phyloP scores from a whole-genome alignment of 352 stramenopile genomes.

The Pythium chondricola region DNA sequence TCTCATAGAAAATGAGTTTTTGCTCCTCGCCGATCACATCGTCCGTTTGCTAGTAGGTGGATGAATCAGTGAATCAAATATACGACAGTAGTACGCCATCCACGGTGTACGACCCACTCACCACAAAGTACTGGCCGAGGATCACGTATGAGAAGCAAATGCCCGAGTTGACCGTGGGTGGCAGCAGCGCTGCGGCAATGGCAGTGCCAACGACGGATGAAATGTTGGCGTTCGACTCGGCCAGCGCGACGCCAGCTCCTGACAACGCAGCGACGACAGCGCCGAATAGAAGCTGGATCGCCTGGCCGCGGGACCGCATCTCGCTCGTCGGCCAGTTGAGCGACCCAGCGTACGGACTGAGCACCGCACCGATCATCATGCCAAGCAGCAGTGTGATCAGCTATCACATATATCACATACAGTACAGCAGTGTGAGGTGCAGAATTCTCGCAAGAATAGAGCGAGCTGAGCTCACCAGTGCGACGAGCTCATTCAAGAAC shows the following conservation, averaged over 20 bases:
- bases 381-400: conserved; percentile 71
- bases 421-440: not conserved
- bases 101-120: conserved; percentile 14
- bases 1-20: conserved; percentile 84
- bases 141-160: conserved; percentile 86
- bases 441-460: not conserved
- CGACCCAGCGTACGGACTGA: conserved; percentile 71
- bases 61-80: not conserved
- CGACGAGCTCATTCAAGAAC: conserved; percentile 77
- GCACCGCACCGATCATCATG: conserved; percentile 71
- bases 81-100: no score
- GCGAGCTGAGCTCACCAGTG: conserved; percentile 31
- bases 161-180: conserved; percentile 80
- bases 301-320: conserved; percentile 74
- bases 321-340: conserved; percentile 81
- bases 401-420: conserved; percentile 18
- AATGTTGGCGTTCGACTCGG: conserved; percentile 85
- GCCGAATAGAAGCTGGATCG: conserved; percentile 75
- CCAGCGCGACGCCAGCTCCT: conserved; percentile 66
- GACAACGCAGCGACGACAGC: conserved; percentile 73
- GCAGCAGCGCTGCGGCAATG: conserved; percentile 78
- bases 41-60: conserved; percentile 26
- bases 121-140: conserved; percentile 80
- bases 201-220: conserved; percentile 86
- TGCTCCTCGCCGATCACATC: conserved; percentile 77